Percentiles rank a stretch among this genome's conserved stretches.
Evolutionary conservation across 441 rosid genomes (phyloP).

Genomic region (Pelargonium myrrhifolium): DNA sequence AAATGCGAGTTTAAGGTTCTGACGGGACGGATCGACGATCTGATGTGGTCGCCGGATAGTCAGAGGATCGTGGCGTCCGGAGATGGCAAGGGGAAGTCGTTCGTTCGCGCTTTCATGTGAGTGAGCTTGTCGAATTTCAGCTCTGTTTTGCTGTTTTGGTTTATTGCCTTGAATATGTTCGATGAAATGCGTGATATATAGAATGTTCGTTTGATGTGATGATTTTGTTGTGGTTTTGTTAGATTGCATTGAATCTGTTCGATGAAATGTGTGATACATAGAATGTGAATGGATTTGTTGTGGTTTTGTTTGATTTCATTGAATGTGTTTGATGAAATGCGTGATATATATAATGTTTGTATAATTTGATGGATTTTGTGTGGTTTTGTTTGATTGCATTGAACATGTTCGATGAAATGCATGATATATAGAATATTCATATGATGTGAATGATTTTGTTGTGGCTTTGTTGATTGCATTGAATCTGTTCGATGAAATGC

Average conservation of each 20-base stretch:
- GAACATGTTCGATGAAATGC: too few relatives aligned
- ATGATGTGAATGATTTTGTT: too few relatives aligned
- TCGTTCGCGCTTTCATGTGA: not conserved
- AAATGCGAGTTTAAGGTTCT: not conserved
- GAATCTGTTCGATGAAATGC: not conserved
- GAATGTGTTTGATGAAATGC: not conserved
- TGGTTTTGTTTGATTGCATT: too few relatives aligned
- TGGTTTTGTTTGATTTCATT: too few relatives aligned
- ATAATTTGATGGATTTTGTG: not conserved
- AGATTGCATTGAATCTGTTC: not conserved
- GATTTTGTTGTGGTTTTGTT: not conserved
- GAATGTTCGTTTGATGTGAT: too few relatives aligned
- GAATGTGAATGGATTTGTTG: too few relatives aligned
- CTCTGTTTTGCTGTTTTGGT: not conserved
- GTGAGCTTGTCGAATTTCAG: not conserved
- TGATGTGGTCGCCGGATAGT: not conserved
- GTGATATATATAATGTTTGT: too few relatives aligned
- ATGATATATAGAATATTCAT: too few relatives aligned
- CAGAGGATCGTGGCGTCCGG: not conserved
- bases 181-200: too few relatives aligned
- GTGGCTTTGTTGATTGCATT: not conserved
- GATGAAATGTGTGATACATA: not conserved
- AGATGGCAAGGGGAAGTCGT: not conserved
- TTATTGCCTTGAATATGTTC: too few relatives aligned
- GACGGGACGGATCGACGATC: not conserved